Base-by-base conservation (phyloP, 2,329 filamentous ascomycete species). In the Trichoderma atrobrunneum region DNA sequence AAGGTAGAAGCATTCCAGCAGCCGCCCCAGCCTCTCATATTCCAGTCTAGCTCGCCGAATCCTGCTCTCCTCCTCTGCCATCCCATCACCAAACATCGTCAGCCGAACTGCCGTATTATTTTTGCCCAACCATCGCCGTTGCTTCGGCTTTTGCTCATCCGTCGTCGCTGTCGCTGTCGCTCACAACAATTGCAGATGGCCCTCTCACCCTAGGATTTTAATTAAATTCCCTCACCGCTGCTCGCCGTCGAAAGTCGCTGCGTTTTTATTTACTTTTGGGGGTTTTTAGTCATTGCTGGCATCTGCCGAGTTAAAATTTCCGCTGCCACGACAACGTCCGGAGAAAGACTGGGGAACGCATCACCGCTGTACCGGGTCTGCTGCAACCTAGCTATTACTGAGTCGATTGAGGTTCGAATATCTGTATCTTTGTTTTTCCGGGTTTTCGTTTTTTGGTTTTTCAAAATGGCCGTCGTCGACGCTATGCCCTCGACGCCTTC, bases 401-500 rank as follows among this genome's bases (percentile, higher is more conserved):
- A 21, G 30, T 11, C 28, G 30, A 51, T 60, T 61, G 32, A 24
- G 26, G 56, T 48, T 54, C 60, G 1, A 62, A 36, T 28, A 70
- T 70, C 28, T 62, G 39, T 70, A 54, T 28, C 43, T 66, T 60
- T 48, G 67, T 67, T 66, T 36, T 71, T 48, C 68, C 67, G 56
- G 60, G n/a, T 32, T 34, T 65, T 51, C 36, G n/a, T 48, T 48
- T 24, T 43, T 43, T n/a, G 16, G 4, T 1, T 6, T 32, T 36
- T 75, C 76, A 78, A 67, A 10, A 81, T 81, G 80, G 76, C 76
- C 62, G 75, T 76, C 65, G 72, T 72, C 67, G 75, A 75, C 56
- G 73, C 73, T 62, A 74, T 76, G 70, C 77, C 86, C 69, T 81
- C 84, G 67, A 92, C 91, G 57, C 91, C 91, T 75, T 88, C 90